Evolutionary conservation across 192 early-diverging fungal species (phyloP).

Genomic region (Piromyces finnis): DNA sequence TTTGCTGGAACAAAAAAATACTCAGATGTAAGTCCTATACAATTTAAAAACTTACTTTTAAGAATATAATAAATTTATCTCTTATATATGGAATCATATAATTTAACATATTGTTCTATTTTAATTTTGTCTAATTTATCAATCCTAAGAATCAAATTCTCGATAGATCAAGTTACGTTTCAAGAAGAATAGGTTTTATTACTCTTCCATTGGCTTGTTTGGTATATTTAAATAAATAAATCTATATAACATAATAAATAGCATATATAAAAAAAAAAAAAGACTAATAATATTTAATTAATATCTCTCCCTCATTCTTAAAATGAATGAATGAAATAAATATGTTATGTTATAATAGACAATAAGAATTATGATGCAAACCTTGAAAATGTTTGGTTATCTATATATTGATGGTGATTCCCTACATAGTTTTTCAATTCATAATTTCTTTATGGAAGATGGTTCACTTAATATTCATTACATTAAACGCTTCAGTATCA

Average conservation of each 20-base stretch:
- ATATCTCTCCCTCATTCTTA: no score
- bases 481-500: background rate
- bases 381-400: background rate
- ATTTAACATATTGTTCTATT: no score
- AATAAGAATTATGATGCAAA: background rate
- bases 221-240: background rate
- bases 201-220: background rate
- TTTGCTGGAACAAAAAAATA: slow-evolving; percentile 19
- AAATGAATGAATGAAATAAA: no score
- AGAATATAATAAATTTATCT: no score
- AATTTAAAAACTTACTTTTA: no score
- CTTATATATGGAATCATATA: no score
- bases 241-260: no score
- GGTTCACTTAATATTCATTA: background rate
- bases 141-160: background rate
- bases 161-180: background rate
- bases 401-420: background rate
- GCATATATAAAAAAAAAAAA: no score
- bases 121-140: no score
- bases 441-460: background rate
- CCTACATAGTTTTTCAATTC: background rate
- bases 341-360: background rate
- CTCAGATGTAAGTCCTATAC: no score
- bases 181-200: background rate
- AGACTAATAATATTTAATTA: no score